These are phyloP conservation scores for Nakaseomyces nivariensis DNA, from an alignment of 1,139 yeast species.

Conservation along the genomic window DNA sequence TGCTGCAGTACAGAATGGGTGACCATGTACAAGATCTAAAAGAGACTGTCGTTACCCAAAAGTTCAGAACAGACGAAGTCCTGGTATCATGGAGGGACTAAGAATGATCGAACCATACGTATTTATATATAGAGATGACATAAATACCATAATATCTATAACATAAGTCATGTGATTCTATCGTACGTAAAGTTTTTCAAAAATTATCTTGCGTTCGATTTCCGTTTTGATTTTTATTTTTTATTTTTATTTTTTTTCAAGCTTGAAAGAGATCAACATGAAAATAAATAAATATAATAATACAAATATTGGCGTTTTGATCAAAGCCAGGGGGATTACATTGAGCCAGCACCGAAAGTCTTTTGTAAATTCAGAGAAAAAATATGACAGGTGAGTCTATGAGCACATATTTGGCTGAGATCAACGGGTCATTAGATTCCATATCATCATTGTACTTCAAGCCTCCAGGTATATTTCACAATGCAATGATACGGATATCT, in stretches of 20 bases:
- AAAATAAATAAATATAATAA: background rate
- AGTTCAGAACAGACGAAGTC: conserved; percentile 91
- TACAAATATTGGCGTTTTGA: background rate
- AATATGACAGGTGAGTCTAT: background rate
- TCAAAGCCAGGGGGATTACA: background rate
- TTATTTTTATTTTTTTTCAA: too few species aligned
- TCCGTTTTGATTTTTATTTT: background rate
- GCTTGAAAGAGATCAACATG: background rate
- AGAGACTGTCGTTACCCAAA: conserved; percentile 82
- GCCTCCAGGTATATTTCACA: conserved; percentile 30
- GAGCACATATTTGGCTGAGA: conserved; percentile 18
- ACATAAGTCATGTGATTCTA: too few species aligned
- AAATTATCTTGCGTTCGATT: background rate
- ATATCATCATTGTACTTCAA: conserved; percentile 25
- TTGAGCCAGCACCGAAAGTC: background rate
- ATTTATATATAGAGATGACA: background rate
- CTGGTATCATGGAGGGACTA: conserved; percentile 74
- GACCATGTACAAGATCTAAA: conserved; percentile 43
- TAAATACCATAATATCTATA: too few species aligned
- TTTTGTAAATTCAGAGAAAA: background rate
- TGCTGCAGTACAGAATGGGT: conserved; percentile 79
- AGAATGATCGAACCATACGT: too few species aligned
- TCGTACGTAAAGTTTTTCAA: too few species aligned
- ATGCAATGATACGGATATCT: conserved; percentile 20
- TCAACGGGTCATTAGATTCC: conserved; percentile 21